Base-by-base conservation (phyloP, 1,139 yeast species). In the Kodamaea fungicola region DNA sequence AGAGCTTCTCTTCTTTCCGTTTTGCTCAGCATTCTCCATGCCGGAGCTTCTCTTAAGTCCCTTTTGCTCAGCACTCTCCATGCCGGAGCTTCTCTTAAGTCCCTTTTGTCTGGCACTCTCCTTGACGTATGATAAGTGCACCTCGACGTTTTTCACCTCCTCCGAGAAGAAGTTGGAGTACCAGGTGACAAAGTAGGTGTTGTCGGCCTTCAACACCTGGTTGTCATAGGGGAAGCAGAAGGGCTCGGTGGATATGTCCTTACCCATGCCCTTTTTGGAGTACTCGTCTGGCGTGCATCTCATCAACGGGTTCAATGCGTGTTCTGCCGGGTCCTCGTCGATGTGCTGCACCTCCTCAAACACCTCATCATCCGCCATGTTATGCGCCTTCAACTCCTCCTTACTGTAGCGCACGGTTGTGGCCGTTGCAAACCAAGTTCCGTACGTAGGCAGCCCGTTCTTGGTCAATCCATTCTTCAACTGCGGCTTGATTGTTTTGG, bases 261-360 rank as follows among this genome's bases (percentile, higher is more conserved):
- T 78, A 27, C 78, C 81, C 31, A 67, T 41, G 7, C 92, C 92
- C 57, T 80, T 84, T 49, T 73, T 74, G 52, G 68, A 71, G 55
- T 84, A 88, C 33, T 73, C 60, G 37, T 83, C 83, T 1, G 96
- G 96, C 3, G 90, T 84, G 62, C 96, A 88, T 60, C 96, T 73
- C 51, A 86, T 75, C 39, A 88, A 59, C 0, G 96, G 96, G 51
- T 81, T 84, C 54, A 88, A 69, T 16, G 72, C 62, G 31, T 78
- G 81, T 51, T 85, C 83, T 1, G 85, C 75, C 12, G 73, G 69
- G 57, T 85, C 94, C 55, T 86, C 95, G 3, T 77, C 80, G 13
- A 74, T 54, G 51, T 60, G 71, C 31, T 61, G 52, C 31, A 75
- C 79, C 45, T 85, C 87, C 39, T 67, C 73, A 50, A 72, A 74